Evolutionary conservation across 2,329 filamentous ascomycete species (phyloP).

Genomic region (Arthroderma sp.): DNA sequence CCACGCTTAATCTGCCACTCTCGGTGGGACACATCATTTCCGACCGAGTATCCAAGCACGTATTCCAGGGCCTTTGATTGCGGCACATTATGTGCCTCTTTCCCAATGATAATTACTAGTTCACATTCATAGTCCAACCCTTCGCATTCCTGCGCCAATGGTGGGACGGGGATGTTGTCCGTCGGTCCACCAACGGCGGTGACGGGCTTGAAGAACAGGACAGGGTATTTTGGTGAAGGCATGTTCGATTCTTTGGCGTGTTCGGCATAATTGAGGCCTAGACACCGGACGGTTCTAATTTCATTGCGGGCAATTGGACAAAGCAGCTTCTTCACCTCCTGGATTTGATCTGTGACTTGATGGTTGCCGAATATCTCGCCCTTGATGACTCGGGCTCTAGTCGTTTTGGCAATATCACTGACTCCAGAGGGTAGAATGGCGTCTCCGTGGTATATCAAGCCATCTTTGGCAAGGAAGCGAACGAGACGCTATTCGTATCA

Average conservation of each 20-base stretch:
- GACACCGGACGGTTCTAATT: slow-evolving; percentile 54
- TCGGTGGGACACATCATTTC: slow-evolving; percentile 70
- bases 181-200: slow-evolving; percentile 54
- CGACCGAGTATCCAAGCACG: slow-evolving; percentile 61
- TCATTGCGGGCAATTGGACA: slow-evolving; percentile 52
- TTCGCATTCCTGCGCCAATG: slow-evolving; percentile 51
- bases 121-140: slow-evolving; percentile 72
- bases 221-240: slow-evolving; percentile 57
- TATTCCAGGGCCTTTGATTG: slow-evolving; percentile 56
- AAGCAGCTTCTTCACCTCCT: slow-evolving; percentile 43
- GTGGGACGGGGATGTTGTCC: slow-evolving; percentile 54
- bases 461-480: slow-evolving; percentile 60
- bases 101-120: slow-evolving; percentile 61
- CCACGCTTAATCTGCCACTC: slow-evolving; percentile 61
- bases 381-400: slow-evolving; percentile 49
- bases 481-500: slow-evolving; percentile 48
- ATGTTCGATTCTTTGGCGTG: slow-evolving; percentile 60
- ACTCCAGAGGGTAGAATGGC: slow-evolving; percentile 53
- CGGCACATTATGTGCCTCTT: slow-evolving; percentile 51
- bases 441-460: slow-evolving; percentile 60
- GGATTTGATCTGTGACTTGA: slow-evolving; percentile 50
- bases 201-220: slow-evolving; percentile 62
- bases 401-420: slow-evolving; percentile 49
- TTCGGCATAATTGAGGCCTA: slow-evolving; percentile 60
- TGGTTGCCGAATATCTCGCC: slow-evolving; percentile 57